Evolutionary conservation across 106 monocot genomes (phyloP).

Genomic region (Dendrobium catenatum): DNA sequence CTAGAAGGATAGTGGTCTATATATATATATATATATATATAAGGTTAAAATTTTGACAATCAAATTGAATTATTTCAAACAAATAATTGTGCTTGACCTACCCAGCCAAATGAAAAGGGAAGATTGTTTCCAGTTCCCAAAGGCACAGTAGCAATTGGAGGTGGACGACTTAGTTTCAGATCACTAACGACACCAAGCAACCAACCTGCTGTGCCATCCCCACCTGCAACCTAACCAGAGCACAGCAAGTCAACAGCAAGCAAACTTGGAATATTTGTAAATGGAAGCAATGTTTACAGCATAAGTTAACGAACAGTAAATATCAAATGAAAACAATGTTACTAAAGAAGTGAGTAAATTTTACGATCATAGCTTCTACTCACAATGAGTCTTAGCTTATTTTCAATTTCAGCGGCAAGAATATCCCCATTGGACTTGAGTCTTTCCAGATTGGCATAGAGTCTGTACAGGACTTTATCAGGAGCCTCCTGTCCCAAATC

Average conservation of each 20-base stretch:
- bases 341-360: neutral
- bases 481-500: conserved; percentile 82
- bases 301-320: neutral
- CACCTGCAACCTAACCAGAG: conserved; percentile 78
- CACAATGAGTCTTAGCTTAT: conserved; percentile 75
- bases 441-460: conserved; percentile 77
- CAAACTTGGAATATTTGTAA: neutral
- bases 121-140: conserved; percentile 98
- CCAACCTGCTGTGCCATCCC: conserved; percentile 97
- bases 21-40: too few relatives aligned
- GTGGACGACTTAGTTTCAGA: conserved; percentile 66
- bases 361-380: conserved; percentile 23
- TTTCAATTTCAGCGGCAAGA: conserved; percentile 58
- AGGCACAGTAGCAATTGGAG: conserved; percentile 88
- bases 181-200: conserved; percentile 94
- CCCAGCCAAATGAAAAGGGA: conserved; percentile 98
- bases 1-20: too few relatives aligned
- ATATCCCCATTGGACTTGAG: conserved; percentile 50
- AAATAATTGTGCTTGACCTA: conserved; percentile 23
- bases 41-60: too few relatives aligned
- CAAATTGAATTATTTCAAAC: conserved; percentile 2
- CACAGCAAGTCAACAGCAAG: neutral
- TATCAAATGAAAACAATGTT: neutral
- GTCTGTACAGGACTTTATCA: conserved; percentile 71
- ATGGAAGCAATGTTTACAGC: neutral